phyloP scores from a whole-genome alignment of 2,329 filamentous ascomycete species.

The Colletotrichum graminicola region DNA sequence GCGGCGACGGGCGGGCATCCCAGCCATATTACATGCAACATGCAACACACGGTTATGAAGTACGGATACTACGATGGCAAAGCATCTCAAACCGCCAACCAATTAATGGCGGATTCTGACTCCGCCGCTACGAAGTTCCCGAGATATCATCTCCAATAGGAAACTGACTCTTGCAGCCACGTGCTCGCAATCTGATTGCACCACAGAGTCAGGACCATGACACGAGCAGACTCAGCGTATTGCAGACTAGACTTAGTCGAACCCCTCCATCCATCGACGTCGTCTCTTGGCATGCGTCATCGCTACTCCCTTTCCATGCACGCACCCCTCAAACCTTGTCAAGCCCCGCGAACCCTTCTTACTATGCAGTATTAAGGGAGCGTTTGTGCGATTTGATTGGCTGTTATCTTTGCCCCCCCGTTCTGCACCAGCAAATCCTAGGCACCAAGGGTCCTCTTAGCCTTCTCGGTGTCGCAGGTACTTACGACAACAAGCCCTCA shows the following conservation, averaged over 20 bases:
- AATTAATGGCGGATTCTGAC: slow-evolving; percentile 13
- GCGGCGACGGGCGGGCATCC: slow-evolving; percentile 16
- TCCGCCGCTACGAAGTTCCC: slow-evolving; percentile 18
- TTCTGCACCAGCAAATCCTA: slow-evolving; percentile 25
- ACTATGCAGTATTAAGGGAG: neutral
- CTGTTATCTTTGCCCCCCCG: neutral
- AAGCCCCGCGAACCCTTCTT: slow-evolving; percentile 32
- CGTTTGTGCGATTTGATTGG: slow-evolving; percentile 15
- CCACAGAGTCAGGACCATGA: slow-evolving; percentile 9
- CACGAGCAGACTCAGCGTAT: slow-evolving; percentile 3
- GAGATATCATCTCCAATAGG: slow-evolving; percentile 14
- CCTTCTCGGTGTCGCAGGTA: slow-evolving; percentile 16
- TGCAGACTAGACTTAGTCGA: neutral
- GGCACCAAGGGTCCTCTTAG: slow-evolving; percentile 37
- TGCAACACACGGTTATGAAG: neutral
- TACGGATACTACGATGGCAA: neutral
- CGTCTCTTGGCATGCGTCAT: slow-evolving; percentile 37
- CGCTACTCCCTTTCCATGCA: slow-evolving; percentile 12
- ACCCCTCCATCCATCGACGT: neutral
- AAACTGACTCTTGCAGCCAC: slow-evolving; percentile 18
- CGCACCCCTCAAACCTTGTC: slow-evolving; percentile 9
- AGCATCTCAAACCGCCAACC: neutral
- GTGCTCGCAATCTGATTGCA: slow-evolving; percentile 26
- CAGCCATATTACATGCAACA: slow-evolving; percentile 16
- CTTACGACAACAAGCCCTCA: slow-evolving; percentile 2